phyloP scores from a whole-genome alignment of 2,329 filamentous ascomycete genomes.

The Pseudocercospora crystallina region DNA sequence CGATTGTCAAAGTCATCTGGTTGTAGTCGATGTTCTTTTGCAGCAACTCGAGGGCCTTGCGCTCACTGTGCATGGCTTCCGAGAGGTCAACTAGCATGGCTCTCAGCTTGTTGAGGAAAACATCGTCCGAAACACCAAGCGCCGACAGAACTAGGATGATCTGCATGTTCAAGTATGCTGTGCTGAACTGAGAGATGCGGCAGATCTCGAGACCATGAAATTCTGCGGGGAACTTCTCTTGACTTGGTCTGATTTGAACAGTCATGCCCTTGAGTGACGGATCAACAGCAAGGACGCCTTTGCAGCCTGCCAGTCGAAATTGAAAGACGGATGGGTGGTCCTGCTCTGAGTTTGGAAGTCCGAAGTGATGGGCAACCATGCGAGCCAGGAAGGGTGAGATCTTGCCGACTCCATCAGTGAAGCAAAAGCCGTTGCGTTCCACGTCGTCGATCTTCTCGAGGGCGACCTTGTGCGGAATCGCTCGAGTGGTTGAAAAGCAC shows the following conservation, averaged over 20 bases:
- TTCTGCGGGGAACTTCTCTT: slow-evolving; percentile 77
- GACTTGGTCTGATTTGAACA: slow-evolving; percentile 77
- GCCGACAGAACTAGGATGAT: slow-evolving; percentile 81
- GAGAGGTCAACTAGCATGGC: slow-evolving; percentile 69
- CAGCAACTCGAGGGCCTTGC: slow-evolving; percentile 66
- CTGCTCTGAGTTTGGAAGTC: slow-evolving; percentile 51
- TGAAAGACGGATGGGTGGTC: slow-evolving; percentile 78
- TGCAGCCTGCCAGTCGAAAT: slow-evolving; percentile 88
- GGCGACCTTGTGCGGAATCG: slow-evolving; percentile 63
- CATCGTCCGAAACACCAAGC: slow-evolving; percentile 66
- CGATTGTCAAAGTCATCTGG: slow-evolving; percentile 71
- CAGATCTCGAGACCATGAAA: slow-evolving; percentile 82
- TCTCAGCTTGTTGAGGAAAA: slow-evolving; percentile 68
- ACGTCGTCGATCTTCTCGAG: slow-evolving; percentile 68
- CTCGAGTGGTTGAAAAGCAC: slow-evolving; percentile 89
- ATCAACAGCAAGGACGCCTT: slow-evolving; percentile 80
- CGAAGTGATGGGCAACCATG: slow-evolving; percentile 70
- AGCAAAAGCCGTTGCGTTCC: slow-evolving; percentile 65
- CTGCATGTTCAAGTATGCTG: slow-evolving; percentile 83
- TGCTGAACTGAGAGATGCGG: slow-evolving; percentile 71
- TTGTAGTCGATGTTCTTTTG: slow-evolving; percentile 81
- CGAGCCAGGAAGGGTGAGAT: slow-evolving; percentile 77
- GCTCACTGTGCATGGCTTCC: slow-evolving; percentile 65
- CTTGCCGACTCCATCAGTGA: slow-evolving; percentile 91
- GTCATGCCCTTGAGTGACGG: slow-evolving; percentile 61